These are phyloP conservation scores for Onygena corvina DNA, from an alignment of 2,329 filamentous ascomycete species.

Conservation along the genomic window DNA sequence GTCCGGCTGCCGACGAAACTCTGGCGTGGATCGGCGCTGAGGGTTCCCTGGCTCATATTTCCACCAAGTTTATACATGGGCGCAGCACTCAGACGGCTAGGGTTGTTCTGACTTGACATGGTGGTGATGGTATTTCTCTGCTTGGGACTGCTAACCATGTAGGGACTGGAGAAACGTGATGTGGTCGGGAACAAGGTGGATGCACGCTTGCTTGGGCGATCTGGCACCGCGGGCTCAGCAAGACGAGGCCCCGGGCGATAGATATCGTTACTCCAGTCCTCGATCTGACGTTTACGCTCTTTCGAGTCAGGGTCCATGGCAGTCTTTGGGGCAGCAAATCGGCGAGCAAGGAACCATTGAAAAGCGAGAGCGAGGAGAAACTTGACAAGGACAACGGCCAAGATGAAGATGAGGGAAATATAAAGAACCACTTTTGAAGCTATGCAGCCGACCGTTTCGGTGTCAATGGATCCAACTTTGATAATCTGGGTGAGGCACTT, in stretches of 20 bases:
- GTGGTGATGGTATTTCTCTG: constrained; percentile 60
- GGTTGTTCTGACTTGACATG: constrained; percentile 82
- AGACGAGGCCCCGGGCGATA: constrained; percentile 80
- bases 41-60: constrained; percentile 46
- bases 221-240: constrained; percentile 59
- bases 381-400: constrained; percentile 73
- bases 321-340: constrained; percentile 74
- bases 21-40: constrained; percentile 35
- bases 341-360: constrained; percentile 88
- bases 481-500: constrained; percentile 87
- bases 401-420: constrained; percentile 78
- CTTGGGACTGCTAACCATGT: constrained; percentile 50
- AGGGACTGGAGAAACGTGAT: constrained; percentile 85
- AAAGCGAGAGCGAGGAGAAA: constrained; percentile 84
- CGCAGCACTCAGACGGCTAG: constrained; percentile 50
- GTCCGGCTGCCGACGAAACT: constrained; percentile 34
- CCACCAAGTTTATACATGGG: constrained; percentile 54
- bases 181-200: constrained; percentile 84
- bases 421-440: constrained; percentile 95
- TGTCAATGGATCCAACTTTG: constrained; percentile 91
- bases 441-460: constrained; percentile 92
- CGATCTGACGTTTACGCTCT: constrained; percentile 82
- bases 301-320: constrained; percentile 70
- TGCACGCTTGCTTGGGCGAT: constrained; percentile 64
- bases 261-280: constrained; percentile 96